Evolutionary conservation across 495 filamentous ascomycete genomes (phyloP), one percentile per base, ranked within the genome.

Genomic region (Usnea hakonensis): DNA sequence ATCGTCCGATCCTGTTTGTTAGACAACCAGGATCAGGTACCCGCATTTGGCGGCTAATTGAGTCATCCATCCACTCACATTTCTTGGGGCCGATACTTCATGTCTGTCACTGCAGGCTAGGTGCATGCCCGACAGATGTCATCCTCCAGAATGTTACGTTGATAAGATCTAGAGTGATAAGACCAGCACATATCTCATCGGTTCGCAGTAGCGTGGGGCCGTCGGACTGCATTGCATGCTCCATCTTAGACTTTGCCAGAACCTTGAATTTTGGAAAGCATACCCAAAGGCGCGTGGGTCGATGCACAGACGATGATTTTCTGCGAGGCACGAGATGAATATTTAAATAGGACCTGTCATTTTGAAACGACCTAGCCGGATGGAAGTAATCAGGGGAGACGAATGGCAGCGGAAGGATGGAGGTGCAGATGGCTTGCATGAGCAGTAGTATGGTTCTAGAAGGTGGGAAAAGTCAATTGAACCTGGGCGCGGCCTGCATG

Each of bases 141-240:
- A 14, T 16, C n/a, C 41, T 60, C 41, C 10, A 55, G 13, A 16
- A 28, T 28, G 16, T 38, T 14, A 37, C 26, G 26, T 10, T 44
- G 9, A 55, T 21, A 41, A 55, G 52, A 62, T 40, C 21, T 35
- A 33, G 52, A 17, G 9, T 30, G 60, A 62, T 62, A 62, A 62
- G 60, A 44, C 37, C n/a, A 8, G 36, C 30, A 26, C 11, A 21
- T 56, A 14, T 55, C n/a, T 55, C 21, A 43, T 33, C 52, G 36
- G 38, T 53, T 52, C 26, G 50, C 52, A 62, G 50, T 62, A 62
- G 60, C 21, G 60, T 55, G 60, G 60, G 60, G 4, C 6, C 1
- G 1, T 30, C 46, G 17, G 46, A 50, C 43, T 16, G 43, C 21
- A 48, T 48, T 48, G 19, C 11, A 38, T 53, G 43, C 26, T 13